Evolutionary conservation across 257 asterid species (phyloP).

Genomic region (Solanum virginianum): DNA sequence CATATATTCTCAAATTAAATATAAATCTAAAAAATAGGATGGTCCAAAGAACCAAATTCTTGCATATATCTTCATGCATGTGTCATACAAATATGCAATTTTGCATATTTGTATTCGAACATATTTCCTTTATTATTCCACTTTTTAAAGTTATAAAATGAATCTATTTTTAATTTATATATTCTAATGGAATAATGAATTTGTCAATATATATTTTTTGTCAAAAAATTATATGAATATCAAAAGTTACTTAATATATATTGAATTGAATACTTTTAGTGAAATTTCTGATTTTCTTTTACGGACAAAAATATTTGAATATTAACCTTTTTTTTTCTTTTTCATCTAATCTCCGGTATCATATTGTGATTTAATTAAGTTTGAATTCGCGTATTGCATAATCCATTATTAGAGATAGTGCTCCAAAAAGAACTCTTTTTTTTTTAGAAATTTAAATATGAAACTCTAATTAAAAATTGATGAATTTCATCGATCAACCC

Average conservation of each 20-base stretch:
- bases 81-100: not conserved
- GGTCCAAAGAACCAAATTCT: not conserved
- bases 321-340: not conserved
- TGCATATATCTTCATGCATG: not conserved
- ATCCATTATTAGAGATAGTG: not conserved
- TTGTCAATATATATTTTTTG: too few relatives aligned
- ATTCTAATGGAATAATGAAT: not conserved
- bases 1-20: not conserved
- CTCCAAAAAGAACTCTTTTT: not conserved
- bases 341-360: accelerated
- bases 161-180: not conserved
- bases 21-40: not conserved
- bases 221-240: too few relatives aligned
- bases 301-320: not conserved
- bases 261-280: not conserved
- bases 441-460: not conserved
- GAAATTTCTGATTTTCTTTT: not conserved
- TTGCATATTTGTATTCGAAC: not conserved
- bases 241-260: not conserved
- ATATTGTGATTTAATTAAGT: not conserved
- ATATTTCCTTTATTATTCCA: not conserved
- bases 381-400: not conserved
- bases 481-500: not conserved
- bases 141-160: not conserved
- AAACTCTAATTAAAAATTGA: not conserved